Evolutionary conservation across 1,284 basidiomycete species (phyloP).

Genomic region (Moniliella sp.): DNA sequence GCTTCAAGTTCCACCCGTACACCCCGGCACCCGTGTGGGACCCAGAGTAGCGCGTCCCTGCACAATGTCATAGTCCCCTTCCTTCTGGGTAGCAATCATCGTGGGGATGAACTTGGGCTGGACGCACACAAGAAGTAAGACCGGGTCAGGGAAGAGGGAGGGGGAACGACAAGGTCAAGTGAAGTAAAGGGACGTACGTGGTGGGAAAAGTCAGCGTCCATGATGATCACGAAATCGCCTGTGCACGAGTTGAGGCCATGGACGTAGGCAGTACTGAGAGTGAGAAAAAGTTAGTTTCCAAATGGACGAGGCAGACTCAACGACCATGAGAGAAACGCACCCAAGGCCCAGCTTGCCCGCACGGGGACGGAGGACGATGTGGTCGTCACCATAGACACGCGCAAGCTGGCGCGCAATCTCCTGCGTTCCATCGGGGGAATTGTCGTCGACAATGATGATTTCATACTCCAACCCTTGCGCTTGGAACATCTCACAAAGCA

Average conservation of each 20-base stretch:
- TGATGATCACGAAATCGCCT: conserved; percentile 79
- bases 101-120: conserved; percentile 16
- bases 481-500: conserved; percentile 12
- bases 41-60: conserved; percentile 19
- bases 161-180: not conserved
- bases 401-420: conserved; percentile 60
- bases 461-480: conserved; percentile 44
- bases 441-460: conserved; percentile 71
- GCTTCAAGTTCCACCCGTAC: conserved; percentile 18
- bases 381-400: conserved; percentile 56
- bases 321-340: conserved; percentile 36
- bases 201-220: conserved; percentile 88
- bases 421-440: conserved; percentile 71
- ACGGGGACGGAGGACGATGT: conserved; percentile 60
- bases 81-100: conserved; percentile 11
- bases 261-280: conserved; percentile 69
- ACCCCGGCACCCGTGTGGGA: conserved; percentile 16
- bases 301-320: not conserved
- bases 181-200: conserved; percentile 44
- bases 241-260: conserved; percentile 67
- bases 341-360: conserved; percentile 71
- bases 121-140: not conserved
- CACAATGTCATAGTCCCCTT: conserved; percentile 12
- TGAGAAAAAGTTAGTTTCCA: conserved; percentile 2
- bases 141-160: too few species aligned